These are phyloP conservation scores for Botrytis fragariae DNA, from an alignment of 2,329 filamentous ascomycete species.

Conservation along the genomic window DNA sequence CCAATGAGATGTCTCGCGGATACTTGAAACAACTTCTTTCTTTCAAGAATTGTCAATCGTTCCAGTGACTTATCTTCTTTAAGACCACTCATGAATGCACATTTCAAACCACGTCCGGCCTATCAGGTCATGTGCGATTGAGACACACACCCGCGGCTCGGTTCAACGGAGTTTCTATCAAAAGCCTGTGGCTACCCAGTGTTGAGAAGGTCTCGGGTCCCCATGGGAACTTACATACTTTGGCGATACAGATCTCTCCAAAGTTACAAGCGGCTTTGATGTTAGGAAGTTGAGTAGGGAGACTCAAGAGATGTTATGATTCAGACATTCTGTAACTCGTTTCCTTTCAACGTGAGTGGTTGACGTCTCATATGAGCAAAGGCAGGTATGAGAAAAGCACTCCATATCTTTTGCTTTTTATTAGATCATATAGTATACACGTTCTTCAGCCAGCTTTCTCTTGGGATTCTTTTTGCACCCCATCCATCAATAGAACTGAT, in stretches of 20 bases:
- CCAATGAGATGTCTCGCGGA: slow-evolving; percentile 3
- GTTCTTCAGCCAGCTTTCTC: not conserved
- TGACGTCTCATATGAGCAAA: not conserved
- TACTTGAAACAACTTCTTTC: not conserved
- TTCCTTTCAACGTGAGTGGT: not conserved
- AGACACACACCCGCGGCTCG: not conserved
- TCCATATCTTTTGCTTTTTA: not conserved
- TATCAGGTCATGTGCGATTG: not conserved
- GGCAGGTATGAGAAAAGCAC: not conserved
- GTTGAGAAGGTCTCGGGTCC: slow-evolving; percentile 3
- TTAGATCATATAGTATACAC: not conserved
- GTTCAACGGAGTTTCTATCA: not conserved
- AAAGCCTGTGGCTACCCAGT: not conserved
- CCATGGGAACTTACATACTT: not conserved
- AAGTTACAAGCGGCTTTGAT: not conserved
- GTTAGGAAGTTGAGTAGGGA: not conserved
- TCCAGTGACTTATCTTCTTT: not conserved
- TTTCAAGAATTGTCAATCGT: not conserved
- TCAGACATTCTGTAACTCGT: slow-evolving; percentile 10
- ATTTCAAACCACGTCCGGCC: not conserved
- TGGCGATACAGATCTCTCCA: not conserved
- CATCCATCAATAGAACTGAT: not conserved
- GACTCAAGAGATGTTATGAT: not conserved
- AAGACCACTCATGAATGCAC: not conserved
- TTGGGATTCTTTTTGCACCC: not conserved